phyloP scores from a whole-genome alignment of 345 rosid genomes.

The Euclidium syriacum region DNA sequence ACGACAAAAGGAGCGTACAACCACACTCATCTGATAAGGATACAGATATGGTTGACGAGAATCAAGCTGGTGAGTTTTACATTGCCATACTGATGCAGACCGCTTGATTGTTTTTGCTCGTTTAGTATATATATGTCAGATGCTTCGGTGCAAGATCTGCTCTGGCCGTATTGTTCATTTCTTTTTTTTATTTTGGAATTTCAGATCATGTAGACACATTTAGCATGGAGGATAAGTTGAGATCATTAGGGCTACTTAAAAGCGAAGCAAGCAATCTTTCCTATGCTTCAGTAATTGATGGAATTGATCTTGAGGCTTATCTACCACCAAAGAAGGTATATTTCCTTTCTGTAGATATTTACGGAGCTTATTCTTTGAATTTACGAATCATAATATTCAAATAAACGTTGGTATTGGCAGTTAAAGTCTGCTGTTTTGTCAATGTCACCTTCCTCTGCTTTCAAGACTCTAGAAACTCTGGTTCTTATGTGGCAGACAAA shows the following conservation, averaged over 20 bases:
- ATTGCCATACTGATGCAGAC: background rate
- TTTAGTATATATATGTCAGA: background rate
- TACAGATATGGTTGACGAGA: constrained; percentile 40
- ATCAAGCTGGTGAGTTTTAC: constrained; percentile 45
- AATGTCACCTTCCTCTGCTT: constrained; percentile 58
- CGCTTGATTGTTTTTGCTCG: background rate
- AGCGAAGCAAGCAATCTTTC: constrained; percentile 28
- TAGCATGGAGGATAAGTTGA: constrained; percentile 69
- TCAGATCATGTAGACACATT: constrained; percentile 38
- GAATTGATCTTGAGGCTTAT: constrained; percentile 55
- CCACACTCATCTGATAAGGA: constrained; percentile 38
- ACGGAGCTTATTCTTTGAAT: background rate
- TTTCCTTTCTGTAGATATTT: background rate
- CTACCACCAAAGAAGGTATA: constrained; percentile 70
- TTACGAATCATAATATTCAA: background rate
- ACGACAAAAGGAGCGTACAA: constrained; percentile 34
- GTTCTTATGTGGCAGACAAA: constrained; percentile 76
- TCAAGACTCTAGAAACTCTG: constrained; percentile 60
- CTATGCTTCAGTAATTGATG: constrained; percentile 36
- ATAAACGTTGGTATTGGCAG: constrained; percentile 33
- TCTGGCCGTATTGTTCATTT: background rate
- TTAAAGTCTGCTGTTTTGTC: constrained; percentile 63
- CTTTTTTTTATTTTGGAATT: constrained; percentile 2
- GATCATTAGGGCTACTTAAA: constrained; percentile 51
- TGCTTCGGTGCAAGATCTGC: background rate